Evolutionary conservation across 2,329 filamentous ascomycete genomes (phyloP).

Genomic region (Diplodia mutila): DNA sequence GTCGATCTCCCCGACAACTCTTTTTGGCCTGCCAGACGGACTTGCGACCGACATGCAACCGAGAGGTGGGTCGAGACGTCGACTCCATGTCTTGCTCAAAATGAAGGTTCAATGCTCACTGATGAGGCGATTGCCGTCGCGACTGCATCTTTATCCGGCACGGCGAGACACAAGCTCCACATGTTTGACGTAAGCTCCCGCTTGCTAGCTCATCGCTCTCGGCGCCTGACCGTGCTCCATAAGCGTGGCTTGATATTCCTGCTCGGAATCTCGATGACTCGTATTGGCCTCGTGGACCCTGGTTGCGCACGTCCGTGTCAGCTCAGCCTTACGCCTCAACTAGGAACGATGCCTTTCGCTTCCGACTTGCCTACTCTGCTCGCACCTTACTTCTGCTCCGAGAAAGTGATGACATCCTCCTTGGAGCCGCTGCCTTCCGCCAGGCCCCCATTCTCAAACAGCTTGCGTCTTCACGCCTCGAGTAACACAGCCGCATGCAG

Average conservation of each 20-base stretch:
- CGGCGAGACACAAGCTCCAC: conserved; percentile 11
- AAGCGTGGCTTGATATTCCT: neutral
- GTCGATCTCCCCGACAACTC: neutral
- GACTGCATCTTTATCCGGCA: neutral
- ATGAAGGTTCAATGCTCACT: neutral
- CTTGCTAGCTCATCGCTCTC: neutral
- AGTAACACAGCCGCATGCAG: neutral
- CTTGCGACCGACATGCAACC: neutral
- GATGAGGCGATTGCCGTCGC: neutral
- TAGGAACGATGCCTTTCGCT: neutral
- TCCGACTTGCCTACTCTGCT: neutral
- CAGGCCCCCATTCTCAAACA: neutral
- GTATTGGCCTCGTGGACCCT: neutral
- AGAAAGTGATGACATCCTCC: neutral
- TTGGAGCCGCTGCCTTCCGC: conserved; percentile 2
- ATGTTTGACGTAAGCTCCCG: conserved; percentile 6
- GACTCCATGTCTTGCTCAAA: too few relatives aligned
- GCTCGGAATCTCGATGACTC: neutral
- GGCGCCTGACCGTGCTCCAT: neutral
- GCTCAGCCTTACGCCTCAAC: conserved; percentile 15
- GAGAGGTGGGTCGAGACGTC: neutral
- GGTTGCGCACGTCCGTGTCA: neutral
- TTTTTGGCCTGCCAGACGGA: neutral
- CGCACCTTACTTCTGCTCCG: neutral
- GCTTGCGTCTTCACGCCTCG: neutral